Evolutionary conservation across 371 early-diverging fungal genomes (phyloP), one percentile per base, ranked within the genome.

Genomic region (Apophysomyces elegans): DNA sequence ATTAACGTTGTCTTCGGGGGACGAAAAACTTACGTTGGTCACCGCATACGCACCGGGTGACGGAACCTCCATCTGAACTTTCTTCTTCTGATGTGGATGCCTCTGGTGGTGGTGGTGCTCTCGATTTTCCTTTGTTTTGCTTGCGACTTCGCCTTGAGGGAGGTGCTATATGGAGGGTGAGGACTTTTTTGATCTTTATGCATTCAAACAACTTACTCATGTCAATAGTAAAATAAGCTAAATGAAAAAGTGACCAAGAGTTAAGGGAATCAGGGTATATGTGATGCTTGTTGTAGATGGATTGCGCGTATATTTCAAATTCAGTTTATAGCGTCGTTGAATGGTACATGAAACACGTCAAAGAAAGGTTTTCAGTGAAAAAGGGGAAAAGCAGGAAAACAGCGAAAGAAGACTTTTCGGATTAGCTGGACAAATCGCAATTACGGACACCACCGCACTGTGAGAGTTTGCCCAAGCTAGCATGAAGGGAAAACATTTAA

Each of bases 11-110:
- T 39, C 39, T 61, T 18, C n/a, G n/a, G 8, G 56, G 41, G 44
- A 59, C n/a, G 44, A 39, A 60, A 21, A 46, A 74, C 84, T 77
- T 83, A 91, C 91, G 90, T 68, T 82, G 80, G 65, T 88, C 84
- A 45, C 86, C 88, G 76, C 95, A 93, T 37, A 93, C 86, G 77
- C 95, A 95, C 45, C 94, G 88, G 45, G 91, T 93, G 32, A 88
- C 85, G n/a, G 89, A 93, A 45, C 88, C 90, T 45, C 88, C 89
- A 65, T 88, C 88, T 45, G 79, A 76, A 63, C 77, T 79, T 8
- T 70, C 75, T 62, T 78, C 79, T 62, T 73, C 73, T 37, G 71
- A 68, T 14, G 69, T 63, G 8, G 39, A 39, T 37, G 39, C 39
- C 35, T 44, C 66, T 70, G 47, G 58, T 32, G 46, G 58, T 32